Percentiles rank a stretch among this genome's conserved stretches.
These are phyloP conservation scores for Xylariales sp. DNA, from an alignment of 2,329 filamentous ascomycete species.

Conservation along the genomic window DNA sequence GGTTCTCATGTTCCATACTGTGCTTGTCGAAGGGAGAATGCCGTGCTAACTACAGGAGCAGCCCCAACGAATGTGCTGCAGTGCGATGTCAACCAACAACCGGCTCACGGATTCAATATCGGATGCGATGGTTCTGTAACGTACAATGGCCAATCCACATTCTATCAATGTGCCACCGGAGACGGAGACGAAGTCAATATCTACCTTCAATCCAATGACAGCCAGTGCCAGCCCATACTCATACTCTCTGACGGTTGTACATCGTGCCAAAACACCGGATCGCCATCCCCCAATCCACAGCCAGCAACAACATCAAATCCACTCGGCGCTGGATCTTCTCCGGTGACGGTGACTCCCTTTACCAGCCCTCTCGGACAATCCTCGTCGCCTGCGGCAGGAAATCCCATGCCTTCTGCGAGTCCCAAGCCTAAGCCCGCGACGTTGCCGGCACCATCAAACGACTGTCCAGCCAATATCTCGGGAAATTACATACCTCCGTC, in stretches of 20 bases:
- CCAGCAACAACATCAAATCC: background rate
- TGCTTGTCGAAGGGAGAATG: no score
- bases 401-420: background rate
- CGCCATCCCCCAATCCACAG: conserved; percentile 1
- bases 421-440: conserved; percentile 1
- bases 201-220: conserved; percentile 37
- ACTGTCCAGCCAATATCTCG: conserved; percentile 3
- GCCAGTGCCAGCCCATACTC: conserved; percentile 44
- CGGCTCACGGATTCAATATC: conserved; percentile 52
- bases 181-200: conserved; percentile 51
- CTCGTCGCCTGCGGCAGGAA: background rate
- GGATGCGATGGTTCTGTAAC: conserved; percentile 46
- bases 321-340: background rate
- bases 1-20: conserved; percentile 17
- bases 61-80: conserved; percentile 56
- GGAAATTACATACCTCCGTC: conserved; percentile 12
- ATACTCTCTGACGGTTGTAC: conserved; percentile 36
- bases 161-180: conserved; percentile 58
- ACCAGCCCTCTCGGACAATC: conserved; percentile 1
- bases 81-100: conserved; percentile 50
- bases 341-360: conserved; percentile 5
- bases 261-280: conserved; percentile 1
- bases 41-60: conserved; percentile 19
- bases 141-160: conserved; percentile 45
- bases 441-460: conserved; percentile 1